Base-by-base conservation (phyloP, 1,284 basidiomycete species). In the Porodaedalea pini region DNA sequence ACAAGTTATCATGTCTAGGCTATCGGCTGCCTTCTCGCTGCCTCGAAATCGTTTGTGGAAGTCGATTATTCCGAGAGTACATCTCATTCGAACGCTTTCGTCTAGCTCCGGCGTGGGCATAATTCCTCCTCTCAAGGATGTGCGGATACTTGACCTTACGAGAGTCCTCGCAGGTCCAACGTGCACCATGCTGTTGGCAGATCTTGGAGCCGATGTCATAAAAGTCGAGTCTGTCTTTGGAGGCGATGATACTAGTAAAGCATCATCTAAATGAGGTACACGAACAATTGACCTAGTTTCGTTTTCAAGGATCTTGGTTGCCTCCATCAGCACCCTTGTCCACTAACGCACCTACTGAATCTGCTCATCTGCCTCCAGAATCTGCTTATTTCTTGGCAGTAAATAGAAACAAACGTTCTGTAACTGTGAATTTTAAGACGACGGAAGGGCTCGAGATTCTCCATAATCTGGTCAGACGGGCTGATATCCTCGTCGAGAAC, bases 401-500 rank as follows among this genome's bases (percentile, higher is more conserved):
- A 1, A 98, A 98, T 70, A 78, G 95, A 53, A 94, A 93, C 75
- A 96, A 96, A 69, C 81, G 89, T 45, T 92, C 91, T 3, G 79
- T 97, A 51, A 94, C 92, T 1, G 78, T 92, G 17, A 92, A 98
- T 70, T 86, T 98, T 72, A 98, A 97, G 71, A 73, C 75, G 1
- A 73, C 80, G 0, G 81, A 87, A 61, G 94, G 94, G 0, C 77
- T 89, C n/a, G 83, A 87, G 61, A 86, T 98, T 47, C 66, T 95
- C 5, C 81, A 82, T 58, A 82, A 83, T 61, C 77, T 98, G 3
- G 80, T 97, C 34, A 73, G 79, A 62, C 77, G 81, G 56, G 83
- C 92, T 0, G 94, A 98, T 68, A 82, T 98, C 7, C 77, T 98
- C 3, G 90, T 95, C 0, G 93, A 95, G 73, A 96, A 95, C 68